phyloP scores from a whole-genome alignment of 2,329 filamentous ascomycete species.

The Lasiodiplodia theobromae region DNA sequence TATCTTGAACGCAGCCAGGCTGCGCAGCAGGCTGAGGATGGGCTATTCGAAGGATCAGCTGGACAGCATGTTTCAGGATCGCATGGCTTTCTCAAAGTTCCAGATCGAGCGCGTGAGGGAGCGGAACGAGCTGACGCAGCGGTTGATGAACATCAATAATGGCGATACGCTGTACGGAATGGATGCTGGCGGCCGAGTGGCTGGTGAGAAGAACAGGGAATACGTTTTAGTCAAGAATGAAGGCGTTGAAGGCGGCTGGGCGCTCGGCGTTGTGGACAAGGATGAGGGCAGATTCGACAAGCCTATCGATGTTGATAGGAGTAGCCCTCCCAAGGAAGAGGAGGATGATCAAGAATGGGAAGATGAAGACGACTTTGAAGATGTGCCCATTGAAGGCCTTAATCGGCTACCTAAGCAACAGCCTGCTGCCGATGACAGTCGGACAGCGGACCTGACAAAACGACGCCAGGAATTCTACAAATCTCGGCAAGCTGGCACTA shows the following conservation, averaged over 20 bases:
- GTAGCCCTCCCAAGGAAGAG: conserved; percentile 55
- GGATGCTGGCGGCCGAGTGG: conserved; percentile 74
- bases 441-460: conserved; percentile 46
- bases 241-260: conserved; percentile 94
- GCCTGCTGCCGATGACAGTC: conserved; percentile 46
- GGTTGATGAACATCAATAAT: conserved; percentile 85
- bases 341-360: conserved; percentile 68
- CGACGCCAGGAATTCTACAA: conserved; percentile 58
- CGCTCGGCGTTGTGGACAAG: conserved; percentile 87
- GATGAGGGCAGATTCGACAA: conserved; percentile 82
- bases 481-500: conserved; percentile 38
- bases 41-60: conserved; percentile 95
- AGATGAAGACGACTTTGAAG: conserved; percentile 85
- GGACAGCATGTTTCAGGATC: conserved; percentile 94
- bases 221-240: conserved; percentile 97
- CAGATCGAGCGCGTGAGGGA: conserved; percentile 95
- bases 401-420: conserved; percentile 77
- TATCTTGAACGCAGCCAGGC: conserved; percentile 89
- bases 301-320: conserved; percentile 88
- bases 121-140: conserved; percentile 91
- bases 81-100: conserved; percentile 96
- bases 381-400: conserved; percentile 88
- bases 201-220: conserved; percentile 86
- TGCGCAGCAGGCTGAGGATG: conserved; percentile 91
- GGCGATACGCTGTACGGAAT: conserved; percentile 63